Conservation (phyloP, 139 green algal genomes). For the Nannochloris sp. region DNA sequence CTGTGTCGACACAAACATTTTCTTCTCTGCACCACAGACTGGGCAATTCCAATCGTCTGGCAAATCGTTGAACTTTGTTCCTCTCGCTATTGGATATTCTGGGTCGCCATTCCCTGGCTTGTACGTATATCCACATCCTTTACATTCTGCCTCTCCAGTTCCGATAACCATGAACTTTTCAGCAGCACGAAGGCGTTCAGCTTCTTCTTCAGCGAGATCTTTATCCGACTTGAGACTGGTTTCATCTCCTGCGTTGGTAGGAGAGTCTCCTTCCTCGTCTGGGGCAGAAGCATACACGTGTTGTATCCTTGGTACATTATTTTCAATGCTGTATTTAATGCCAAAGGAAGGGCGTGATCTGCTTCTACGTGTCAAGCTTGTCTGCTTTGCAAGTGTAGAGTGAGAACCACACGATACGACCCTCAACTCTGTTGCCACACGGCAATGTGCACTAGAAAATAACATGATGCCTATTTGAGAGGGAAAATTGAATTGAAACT, state of each 20-base stretch:
- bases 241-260: not conserved
- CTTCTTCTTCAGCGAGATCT: constrained; percentile 50
- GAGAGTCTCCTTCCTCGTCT: not conserved
- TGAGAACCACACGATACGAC: too few relatives aligned
- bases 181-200: constrained; percentile 61
- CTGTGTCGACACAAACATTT: constrained; percentile 61
- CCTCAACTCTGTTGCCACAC: too few relatives aligned
- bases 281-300: not conserved
- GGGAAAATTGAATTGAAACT: too few relatives aligned
- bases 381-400: too few relatives aligned
- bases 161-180: constrained; percentile 89
- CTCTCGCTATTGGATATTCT: constrained; percentile 76
- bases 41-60: constrained; percentile 90
- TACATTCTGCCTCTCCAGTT: constrained; percentile 62
- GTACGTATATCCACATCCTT: constrained; percentile 76
- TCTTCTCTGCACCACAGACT: constrained; percentile 69
- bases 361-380: too few relatives aligned
- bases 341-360: not conserved
- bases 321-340: not conserved
- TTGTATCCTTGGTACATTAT: not conserved
- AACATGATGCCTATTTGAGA: too few relatives aligned
- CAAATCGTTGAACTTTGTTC: constrained; percentile 65
- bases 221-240: constrained; percentile 33
- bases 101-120: constrained; percentile 66
- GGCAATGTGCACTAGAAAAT: too few relatives aligned